These are phyloP conservation scores for Sarocladiaceae sp. DNA, from an alignment of 2,329 filamentous ascomycete species.

Conservation along the genomic window DNA sequence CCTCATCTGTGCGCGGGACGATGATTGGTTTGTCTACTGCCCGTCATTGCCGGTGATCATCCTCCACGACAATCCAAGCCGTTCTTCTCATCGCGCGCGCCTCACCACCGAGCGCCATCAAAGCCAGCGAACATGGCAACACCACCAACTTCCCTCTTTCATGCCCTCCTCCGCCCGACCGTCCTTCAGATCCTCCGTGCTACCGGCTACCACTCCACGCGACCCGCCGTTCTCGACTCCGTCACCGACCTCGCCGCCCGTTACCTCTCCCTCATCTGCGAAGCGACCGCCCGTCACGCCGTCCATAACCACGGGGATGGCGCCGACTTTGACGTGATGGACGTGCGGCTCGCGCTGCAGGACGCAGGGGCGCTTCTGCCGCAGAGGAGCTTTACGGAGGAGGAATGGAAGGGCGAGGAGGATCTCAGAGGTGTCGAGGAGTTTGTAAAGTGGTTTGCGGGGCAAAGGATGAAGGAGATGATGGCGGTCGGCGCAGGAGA, in stretches of 20 bases:
- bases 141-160: constrained; percentile 47
- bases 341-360: constrained; percentile 80
- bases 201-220: constrained; percentile 79
- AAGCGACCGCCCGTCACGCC: constrained; percentile 65
- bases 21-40: background rate
- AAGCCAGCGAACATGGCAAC: constrained; percentile 33
- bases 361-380: constrained; percentile 72
- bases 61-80: background rate
- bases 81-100: background rate
- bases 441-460: constrained; percentile 74
- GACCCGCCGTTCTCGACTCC: constrained; percentile 76
- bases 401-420: constrained; percentile 64
- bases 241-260: constrained; percentile 80
- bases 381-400: constrained; percentile 59
- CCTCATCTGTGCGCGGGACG: background rate
- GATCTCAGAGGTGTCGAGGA: constrained; percentile 71
- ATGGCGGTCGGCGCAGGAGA: constrained; percentile 72
- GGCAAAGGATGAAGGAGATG: constrained; percentile 71
- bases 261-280: constrained; percentile 71
- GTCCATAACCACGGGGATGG: constrained; percentile 58
- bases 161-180: constrained; percentile 77
- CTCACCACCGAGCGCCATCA: background rate
- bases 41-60: background rate
- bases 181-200: constrained; percentile 89
- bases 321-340: constrained; percentile 48